A percentile compares a stretch with the other conserved stretches of the same genome.
These are phyloP conservation scores for Dipteronia dyeriana DNA, from an alignment of 345 rosid genomes.

Conservation along the genomic window DNA sequence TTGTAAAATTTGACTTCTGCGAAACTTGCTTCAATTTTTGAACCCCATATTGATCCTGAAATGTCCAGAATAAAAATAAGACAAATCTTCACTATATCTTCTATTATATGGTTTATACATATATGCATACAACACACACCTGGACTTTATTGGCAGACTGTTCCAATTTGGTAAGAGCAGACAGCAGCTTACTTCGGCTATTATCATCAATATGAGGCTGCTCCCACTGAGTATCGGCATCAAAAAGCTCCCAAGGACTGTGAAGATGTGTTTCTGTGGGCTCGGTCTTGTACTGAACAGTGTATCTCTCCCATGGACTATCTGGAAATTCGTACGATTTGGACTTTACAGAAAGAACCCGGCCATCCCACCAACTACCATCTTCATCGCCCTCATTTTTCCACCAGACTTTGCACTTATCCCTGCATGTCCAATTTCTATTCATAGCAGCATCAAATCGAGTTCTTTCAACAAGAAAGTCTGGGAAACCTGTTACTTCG, in stretches of 20 bases:
- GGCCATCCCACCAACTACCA: constrained; percentile 98
- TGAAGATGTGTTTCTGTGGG: constrained; percentile 75
- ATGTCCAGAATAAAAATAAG: constrained; percentile 18
- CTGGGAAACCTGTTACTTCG: constrained; percentile 84
- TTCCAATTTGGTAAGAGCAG: constrained; percentile 63
- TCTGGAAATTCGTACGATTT: constrained; percentile 75
- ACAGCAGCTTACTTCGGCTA: constrained; percentile 49
- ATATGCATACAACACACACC: constrained; percentile 36
- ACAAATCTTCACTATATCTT: background rate
- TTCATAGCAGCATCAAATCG: constrained; percentile 76
- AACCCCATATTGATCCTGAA: constrained; percentile 84
- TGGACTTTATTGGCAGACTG: constrained; percentile 50
- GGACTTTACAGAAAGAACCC: constrained; percentile 67
- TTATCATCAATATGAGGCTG: constrained; percentile 71
- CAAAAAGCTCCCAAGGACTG: constrained; percentile 99
- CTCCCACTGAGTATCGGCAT: constrained; percentile 65
- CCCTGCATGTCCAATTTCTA: constrained; percentile 89
- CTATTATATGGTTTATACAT: background rate
- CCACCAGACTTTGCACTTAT: constrained; percentile 98
- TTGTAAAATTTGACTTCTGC: constrained; percentile 66
- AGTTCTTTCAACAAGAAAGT: constrained; percentile 93
- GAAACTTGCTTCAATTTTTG: constrained; percentile 75
- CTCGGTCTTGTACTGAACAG: constrained; percentile 73
- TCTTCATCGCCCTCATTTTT: constrained; percentile 77
- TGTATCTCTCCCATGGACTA: constrained; percentile 97